Evolutionary conservation across 257 asterid species (phyloP).

Genomic region (Plantago ovata): DNA sequence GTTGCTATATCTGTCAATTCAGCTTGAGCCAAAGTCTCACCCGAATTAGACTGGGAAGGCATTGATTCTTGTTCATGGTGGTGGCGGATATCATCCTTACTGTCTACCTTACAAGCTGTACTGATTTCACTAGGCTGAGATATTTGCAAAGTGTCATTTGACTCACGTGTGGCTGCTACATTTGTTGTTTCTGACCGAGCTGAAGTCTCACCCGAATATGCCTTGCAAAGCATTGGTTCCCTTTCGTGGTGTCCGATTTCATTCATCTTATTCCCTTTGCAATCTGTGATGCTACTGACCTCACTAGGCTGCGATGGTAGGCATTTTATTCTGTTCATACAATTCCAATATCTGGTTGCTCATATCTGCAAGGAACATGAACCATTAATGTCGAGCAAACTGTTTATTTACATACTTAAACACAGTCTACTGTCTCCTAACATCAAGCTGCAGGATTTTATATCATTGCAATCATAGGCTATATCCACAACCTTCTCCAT

Average conservation of each 20-base stretch:
- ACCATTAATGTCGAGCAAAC: background rate
- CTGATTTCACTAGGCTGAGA: no score
- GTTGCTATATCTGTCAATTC: constrained; percentile 40
- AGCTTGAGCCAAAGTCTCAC: constrained; percentile 32
- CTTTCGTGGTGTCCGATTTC: constrained; percentile 18
- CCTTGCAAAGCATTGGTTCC: constrained; percentile 27
- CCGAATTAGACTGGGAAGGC: no score
- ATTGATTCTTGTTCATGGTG: constrained; percentile 11
- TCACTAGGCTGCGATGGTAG: constrained; percentile 67
- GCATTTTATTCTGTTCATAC: constrained; percentile 66
- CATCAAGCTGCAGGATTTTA: background rate
- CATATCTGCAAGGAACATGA: constrained; percentile 62
- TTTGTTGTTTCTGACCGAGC: background rate
- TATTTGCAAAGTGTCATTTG: no score
- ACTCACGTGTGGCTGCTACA: background rate
- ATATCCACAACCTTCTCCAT: no score
- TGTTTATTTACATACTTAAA: no score
- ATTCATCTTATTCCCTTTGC: constrained; percentile 32
- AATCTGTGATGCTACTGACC: constrained; percentile 23
- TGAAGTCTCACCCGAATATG: background rate
- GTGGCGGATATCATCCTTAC: constrained; percentile 17
- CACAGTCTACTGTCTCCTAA: background rate
- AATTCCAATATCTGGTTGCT: constrained; percentile 92
- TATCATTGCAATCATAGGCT: no score
- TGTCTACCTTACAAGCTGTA: constrained; percentile 22